These are phyloP conservation scores for Terfezia boudieri DNA, from an alignment of 495 filamentous ascomycete genomes.

Conservation along the genomic window DNA sequence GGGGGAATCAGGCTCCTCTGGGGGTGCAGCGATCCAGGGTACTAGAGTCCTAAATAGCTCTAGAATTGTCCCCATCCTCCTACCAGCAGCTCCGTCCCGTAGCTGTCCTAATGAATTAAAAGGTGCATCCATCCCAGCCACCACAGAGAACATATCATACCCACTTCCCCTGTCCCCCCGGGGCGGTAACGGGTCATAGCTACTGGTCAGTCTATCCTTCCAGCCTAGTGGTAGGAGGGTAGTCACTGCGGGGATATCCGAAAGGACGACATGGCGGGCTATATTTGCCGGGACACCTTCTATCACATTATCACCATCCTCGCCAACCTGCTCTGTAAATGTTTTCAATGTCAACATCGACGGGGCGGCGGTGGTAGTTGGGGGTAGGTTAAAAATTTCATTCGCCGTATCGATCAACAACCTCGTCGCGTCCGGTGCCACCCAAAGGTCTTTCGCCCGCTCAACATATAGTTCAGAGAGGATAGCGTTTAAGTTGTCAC, in stretches of 20 bases:
- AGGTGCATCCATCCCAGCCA: conserved; percentile 10
- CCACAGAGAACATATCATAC: conserved; percentile 17
- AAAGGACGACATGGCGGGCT: conserved; percentile 58
- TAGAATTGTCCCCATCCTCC: neutral
- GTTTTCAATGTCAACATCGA: too few species aligned
- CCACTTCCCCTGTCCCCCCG: conserved; percentile 3
- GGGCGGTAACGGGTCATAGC: conserved; percentile 52
- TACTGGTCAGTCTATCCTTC: conserved; percentile 25
- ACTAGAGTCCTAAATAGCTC: neutral
- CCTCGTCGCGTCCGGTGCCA: conserved; percentile 45
- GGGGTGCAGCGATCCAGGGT: neutral
- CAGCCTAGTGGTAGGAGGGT: conserved; percentile 28
- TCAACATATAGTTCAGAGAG: conserved; percentile 58
- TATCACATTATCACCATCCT: conserved; percentile 16
- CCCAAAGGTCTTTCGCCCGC: conserved; percentile 75
- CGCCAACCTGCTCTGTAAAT: conserved; percentile 16
- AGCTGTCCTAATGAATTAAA: neutral
- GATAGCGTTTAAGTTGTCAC: conserved; percentile 34
- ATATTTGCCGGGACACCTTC: conserved; percentile 37
- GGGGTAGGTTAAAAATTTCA: conserved; percentile 23
- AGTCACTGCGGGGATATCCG: conserved; percentile 46
- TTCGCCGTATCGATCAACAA: conserved; percentile 53
- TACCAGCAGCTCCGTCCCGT: neutral
- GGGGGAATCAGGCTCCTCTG: neutral
- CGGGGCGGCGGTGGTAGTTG: conserved; percentile 1